Evolutionary conservation across 441 rosid species (phyloP), one percentile per base, ranked within the genome.

Genomic region (Euphorbia schlechtendalii): DNA sequence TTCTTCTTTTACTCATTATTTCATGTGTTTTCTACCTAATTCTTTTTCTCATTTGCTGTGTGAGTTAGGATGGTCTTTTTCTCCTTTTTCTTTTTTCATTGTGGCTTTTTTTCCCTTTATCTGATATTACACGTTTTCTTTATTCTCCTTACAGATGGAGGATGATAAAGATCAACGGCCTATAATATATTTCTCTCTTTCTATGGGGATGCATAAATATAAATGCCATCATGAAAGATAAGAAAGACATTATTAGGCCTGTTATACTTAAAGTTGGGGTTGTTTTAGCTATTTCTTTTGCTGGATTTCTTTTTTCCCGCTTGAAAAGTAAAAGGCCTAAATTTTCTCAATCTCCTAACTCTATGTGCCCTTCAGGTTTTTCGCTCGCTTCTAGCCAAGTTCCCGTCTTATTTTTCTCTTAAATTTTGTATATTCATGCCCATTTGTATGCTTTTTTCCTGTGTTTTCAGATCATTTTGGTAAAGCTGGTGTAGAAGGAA

Each of bases 211-310:
- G 49, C 43, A 15, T 55, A 34, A 61, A 34, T 60, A n/a, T 55
- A 55, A 55, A n/a, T 22, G 30, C 8, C 13, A 60, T 25, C 78
- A 43, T 69, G 17, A 80, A 73, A 65, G 84, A 80, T 24, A 86
- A 81, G 75, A 72, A 70, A 69, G 85, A 82, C 57, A 38, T 93
- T 59, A 85, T 93, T 56, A 85, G 74, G 66, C 76, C 86, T 22
- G n/a, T 84, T 52, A 66, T 86, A 65, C 54, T 87, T 64, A 78
- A 82, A 70, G 17, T 90, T 58, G 97, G 97, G 63, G 78, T 84
- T 43, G 98, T 83, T 49, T 41, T 93, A 3, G 82, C 86, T 28
- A 69, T 93, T 48, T 88, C 96, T 59, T 69, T 85, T 27, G 95
- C 91, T 22, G 95, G 90, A 34, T 76, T 90, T 66, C 65, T 90